Evolutionary conservation across 306 rosid genomes (phyloP), one percentile per base, ranked within the genome.

Genomic region (Trichosanthes cucumerina): DNA sequence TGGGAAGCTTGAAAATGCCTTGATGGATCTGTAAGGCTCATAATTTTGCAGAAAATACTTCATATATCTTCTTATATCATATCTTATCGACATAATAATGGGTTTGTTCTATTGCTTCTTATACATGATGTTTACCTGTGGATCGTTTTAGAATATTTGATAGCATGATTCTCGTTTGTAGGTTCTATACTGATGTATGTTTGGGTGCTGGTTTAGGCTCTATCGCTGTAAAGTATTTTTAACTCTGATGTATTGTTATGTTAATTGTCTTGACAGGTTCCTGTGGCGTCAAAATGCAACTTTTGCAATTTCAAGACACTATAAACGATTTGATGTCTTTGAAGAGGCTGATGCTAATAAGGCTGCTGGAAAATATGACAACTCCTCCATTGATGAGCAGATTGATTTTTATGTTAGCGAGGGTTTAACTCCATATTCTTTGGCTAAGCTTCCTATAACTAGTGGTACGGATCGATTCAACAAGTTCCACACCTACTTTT

Each of bases 281-380:
- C 86, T 95, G 89, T 95, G 97, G 97, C 97, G 97, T 26, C 80
- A 89, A 76, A 95, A 95, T 83, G 95, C 96, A 13, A 92, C 90
- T 76, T 87, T 95, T 84, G 97, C 97, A 63, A 92, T 95, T 81
- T 95, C 99, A 81, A 92, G 90, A 83, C 99, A 95, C 86, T 95
- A 95, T 60, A 91, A 85, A 69, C 96, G 97, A 81, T 92, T 86
- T 81, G 99, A 95, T 80, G 99, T 91, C 58, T 91, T 91, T 88
- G 93, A 85, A 39, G 98, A 92, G 87, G 99, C 99, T 68, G 98
- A 92, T 87, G 99, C 99, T 78, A 95, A 95, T 78, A 92, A 89
- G 81, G 96, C 85, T 80, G 96, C 97, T 68, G 96, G 99, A 81
- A 95, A 95, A 86, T 95, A 91, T 24, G 87, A 88, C 53, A 95